Evolutionary conservation across 176 grass and related monocot genomes (phyloP).

Genomic region (Guadua angustifolia): DNA sequence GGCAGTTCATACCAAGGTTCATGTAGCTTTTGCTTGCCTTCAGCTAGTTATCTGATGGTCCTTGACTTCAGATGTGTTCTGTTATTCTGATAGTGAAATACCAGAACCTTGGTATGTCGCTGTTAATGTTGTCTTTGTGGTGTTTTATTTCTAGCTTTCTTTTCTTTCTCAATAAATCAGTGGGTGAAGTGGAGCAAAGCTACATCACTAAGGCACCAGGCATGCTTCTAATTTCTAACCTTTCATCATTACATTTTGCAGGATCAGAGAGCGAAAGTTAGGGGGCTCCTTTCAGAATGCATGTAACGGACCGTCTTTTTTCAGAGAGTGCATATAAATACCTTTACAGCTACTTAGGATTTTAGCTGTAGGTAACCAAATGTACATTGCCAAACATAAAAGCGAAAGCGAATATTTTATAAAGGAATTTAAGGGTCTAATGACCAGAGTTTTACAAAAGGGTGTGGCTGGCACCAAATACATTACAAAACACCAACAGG

Average conservation of each 20-base stretch:
- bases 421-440: too few species aligned
- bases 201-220: background rate
- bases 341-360: too few species aligned
- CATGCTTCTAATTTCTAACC: conserved; percentile 34
- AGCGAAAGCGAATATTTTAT: too few species aligned
- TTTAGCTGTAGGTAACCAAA: too few species aligned
- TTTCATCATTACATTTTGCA: conserved; percentile 42
- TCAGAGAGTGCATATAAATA: too few species aligned
- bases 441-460: too few species aligned
- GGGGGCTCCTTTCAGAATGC: background rate
- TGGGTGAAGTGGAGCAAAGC: conserved; percentile 19
- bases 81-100: conserved; percentile 28
- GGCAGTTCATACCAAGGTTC: background rate
- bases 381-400: too few species aligned
- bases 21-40: conserved; percentile 33
- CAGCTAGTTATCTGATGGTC: conserved; percentile 7
- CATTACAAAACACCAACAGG: too few species aligned
- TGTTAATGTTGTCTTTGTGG: conserved; percentile 15
- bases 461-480: too few species aligned
- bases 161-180: conserved; percentile 9
- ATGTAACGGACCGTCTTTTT: too few species aligned
- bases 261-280: conserved; percentile 10
- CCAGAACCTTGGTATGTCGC: background rate
- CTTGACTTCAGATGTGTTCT: background rate
- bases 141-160: conserved; percentile 10